phyloP scores from a whole-genome alignment of 2,329 filamentous ascomycete species.

The Arthrobotrys iridis region DNA sequence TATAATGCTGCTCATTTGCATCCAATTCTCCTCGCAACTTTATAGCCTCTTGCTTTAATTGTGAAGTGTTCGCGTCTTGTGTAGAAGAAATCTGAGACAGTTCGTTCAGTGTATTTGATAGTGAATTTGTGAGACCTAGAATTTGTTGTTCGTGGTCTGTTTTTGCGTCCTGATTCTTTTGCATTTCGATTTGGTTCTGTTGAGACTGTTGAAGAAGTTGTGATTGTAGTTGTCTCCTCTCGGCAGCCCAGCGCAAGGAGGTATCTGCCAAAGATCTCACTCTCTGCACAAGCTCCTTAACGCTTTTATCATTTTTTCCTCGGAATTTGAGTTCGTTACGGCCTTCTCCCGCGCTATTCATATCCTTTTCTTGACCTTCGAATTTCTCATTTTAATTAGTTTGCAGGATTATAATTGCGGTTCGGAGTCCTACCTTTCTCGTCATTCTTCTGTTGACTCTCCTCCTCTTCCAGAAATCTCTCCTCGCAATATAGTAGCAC shows the following conservation, averaged over 20 bases:
- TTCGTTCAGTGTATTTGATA: slow-evolving; percentile 43
- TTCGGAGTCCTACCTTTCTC: neutral
- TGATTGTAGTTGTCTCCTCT: neutral
- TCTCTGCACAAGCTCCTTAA: slow-evolving; percentile 4
- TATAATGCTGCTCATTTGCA: slow-evolving; percentile 7
- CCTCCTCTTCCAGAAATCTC: slow-evolving; percentile 54
- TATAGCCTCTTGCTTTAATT: slow-evolving; percentile 30
- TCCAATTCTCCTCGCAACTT: slow-evolving; percentile 27
- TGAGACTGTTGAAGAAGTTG: slow-evolving; percentile 21
- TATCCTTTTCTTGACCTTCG: slow-evolving; percentile 42
- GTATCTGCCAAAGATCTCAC: neutral
- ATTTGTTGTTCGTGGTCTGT: slow-evolving; percentile 41
- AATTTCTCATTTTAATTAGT: slow-evolving; percentile 57
- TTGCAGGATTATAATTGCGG: too few relatives aligned
- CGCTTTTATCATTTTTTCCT: neutral
- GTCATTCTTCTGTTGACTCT: slow-evolving; percentile 31
- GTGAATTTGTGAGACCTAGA: slow-evolving; percentile 37
- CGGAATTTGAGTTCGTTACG: neutral
- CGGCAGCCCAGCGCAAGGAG: slow-evolving; percentile 18
- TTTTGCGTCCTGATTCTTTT: slow-evolving; percentile 34
- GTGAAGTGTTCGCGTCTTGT: slow-evolving; percentile 21
- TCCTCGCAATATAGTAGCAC: neutral
- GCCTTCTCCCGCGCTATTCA: neutral
- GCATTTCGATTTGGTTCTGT: slow-evolving; percentile 23
- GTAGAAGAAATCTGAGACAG: slow-evolving; percentile 46